A percentile compares a stretch with the other conserved stretches of the same genome.
Evolutionary conservation across 2,329 filamentous ascomycete species (phyloP).

Genomic region (Trichoderma aggressivum): DNA sequence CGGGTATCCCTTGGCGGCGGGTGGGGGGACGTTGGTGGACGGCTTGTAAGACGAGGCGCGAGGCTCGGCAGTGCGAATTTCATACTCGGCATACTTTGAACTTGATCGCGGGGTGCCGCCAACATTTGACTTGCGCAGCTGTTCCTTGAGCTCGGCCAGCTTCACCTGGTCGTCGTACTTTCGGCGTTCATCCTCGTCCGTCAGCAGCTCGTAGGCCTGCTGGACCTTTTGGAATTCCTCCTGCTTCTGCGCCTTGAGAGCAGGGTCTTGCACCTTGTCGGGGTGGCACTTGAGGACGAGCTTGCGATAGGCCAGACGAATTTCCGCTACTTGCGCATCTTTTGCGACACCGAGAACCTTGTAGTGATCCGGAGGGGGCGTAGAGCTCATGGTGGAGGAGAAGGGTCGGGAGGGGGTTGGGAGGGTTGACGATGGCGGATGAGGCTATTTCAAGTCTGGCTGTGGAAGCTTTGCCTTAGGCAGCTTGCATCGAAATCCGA

Average conservation of each 20-base stretch:
- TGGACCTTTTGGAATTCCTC: constrained; percentile 91
- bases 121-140: constrained; percentile 43
- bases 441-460: constrained; percentile 12
- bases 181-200: constrained; percentile 66
- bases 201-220: constrained; percentile 86
- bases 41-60: constrained; percentile 41
- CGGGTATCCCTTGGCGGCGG: constrained; percentile 34
- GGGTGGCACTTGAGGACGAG: constrained; percentile 85
- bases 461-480: not conserved
- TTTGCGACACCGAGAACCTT: constrained; percentile 68
- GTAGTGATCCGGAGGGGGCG: constrained; percentile 70
- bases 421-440: not conserved
- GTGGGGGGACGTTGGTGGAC: constrained; percentile 30
- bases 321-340: constrained; percentile 66
- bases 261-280: constrained; percentile 80
- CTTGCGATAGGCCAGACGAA: constrained; percentile 79
- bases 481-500: constrained; percentile 17
- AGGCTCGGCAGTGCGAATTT: constrained; percentile 52
- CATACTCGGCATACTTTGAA: constrained; percentile 36
- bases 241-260: constrained; percentile 72
- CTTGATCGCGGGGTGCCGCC: constrained; percentile 39
- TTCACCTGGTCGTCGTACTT: constrained; percentile 76
- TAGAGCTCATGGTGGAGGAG: constrained; percentile 45
- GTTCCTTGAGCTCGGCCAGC: constrained; percentile 62
- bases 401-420: not conserved